Percentiles rank a stretch among this genome's conserved stretches.
phyloP scores from a whole-genome alignment of 2,329 filamentous ascomycete species.

The Trichophyton rubrum region DNA sequence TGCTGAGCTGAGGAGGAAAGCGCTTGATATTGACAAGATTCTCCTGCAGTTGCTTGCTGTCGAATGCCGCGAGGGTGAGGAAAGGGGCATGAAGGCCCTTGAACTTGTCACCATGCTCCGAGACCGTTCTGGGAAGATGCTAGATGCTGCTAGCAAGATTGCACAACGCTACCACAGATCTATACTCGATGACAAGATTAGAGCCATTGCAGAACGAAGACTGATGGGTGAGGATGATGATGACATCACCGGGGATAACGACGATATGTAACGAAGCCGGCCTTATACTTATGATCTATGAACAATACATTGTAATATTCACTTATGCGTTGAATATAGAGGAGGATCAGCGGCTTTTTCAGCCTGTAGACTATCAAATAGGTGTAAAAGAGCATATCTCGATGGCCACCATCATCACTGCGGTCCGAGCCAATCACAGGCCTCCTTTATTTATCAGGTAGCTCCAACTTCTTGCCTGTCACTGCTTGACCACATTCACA shows the following conservation, averaged over 20 bases:
- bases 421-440: background rate
- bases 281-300: background rate
- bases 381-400: background rate
- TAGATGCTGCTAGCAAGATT: conserved; percentile 82
- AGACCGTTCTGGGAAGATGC: conserved; percentile 74
- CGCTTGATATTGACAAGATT: conserved; percentile 80
- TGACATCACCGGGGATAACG: conserved; percentile 20
- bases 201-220: conserved; percentile 63
- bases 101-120: conserved; percentile 80
- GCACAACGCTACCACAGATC: conserved; percentile 70
- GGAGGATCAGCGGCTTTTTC: background rate
- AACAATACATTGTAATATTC: background rate
- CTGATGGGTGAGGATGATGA: conserved; percentile 49
- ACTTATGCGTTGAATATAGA: background rate
- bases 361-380: background rate
- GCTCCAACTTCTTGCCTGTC: background rate
- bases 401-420: background rate
- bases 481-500: background rate
- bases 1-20: conserved; percentile 53
- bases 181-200: conserved; percentile 80
- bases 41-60: conserved; percentile 76
- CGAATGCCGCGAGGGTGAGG: conserved; percentile 87
- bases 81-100: conserved; percentile 84
- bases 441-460: background rate
- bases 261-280: conserved; percentile 3